Conservation (phyloP, 1,284 basidiomycete genomes). For the Porogramme epimiltina region DNA sequence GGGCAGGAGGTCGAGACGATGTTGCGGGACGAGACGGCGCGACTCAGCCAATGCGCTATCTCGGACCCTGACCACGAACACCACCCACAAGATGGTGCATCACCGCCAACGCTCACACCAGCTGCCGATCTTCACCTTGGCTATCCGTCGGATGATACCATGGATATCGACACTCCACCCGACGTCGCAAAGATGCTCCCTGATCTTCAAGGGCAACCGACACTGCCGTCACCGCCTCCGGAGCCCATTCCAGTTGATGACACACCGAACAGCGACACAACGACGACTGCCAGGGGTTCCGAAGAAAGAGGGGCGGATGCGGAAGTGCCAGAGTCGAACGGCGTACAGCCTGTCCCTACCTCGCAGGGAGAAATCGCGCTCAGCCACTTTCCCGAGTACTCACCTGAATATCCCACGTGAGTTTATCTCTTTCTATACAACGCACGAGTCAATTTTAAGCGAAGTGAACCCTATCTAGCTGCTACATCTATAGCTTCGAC, state of each 20-base stretch:
- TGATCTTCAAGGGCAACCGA: not conserved
- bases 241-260: no score
- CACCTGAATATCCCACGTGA: constrained; percentile 5
- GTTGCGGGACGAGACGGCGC: constrained; percentile 18
- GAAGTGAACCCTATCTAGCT: constrained; percentile 44
- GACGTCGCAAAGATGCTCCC: not conserved
- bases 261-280: not conserved
- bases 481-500: constrained; percentile 85
- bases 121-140: constrained; percentile 13
- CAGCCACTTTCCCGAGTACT: not conserved
- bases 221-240: no score
- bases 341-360: no score
- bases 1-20: constrained; percentile 27
- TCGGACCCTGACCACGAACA: no score
- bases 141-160: constrained; percentile 22
- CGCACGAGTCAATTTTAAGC: not conserved
- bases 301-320: not conserved
- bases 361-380: no score
- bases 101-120: no score
- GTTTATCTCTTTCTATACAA: not conserved
- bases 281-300: not conserved
- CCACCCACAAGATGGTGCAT: no score
- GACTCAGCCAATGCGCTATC: not conserved
- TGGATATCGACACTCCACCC: constrained; percentile 19
- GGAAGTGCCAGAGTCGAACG: not conserved